Conservation (phyloP, 2,329 filamentous ascomycete genomes). For the Furcasterigmium furcatum region DNA sequence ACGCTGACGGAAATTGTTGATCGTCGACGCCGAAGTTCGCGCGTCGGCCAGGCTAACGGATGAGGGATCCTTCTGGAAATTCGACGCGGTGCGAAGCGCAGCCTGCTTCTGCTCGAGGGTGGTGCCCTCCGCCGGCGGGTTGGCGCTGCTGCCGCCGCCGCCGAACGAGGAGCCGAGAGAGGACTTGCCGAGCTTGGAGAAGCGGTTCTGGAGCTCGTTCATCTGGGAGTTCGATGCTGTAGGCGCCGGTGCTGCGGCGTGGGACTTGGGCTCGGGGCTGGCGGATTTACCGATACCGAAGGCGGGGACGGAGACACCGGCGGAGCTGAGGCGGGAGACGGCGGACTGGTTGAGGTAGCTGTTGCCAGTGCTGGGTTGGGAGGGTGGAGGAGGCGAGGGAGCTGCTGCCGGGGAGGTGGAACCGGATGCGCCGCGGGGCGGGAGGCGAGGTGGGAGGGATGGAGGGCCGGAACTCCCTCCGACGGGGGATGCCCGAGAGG, state of each 20-base stretch:
- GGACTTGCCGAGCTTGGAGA: constrained; percentile 48
- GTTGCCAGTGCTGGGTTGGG: constrained; percentile 28
- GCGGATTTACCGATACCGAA: constrained; percentile 62
- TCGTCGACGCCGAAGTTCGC: constrained; percentile 54
- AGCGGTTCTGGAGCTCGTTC: constrained; percentile 66
- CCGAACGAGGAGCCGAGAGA: constrained; percentile 18
- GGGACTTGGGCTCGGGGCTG: constrained; percentile 14
- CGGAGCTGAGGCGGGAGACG: constrained; percentile 62
- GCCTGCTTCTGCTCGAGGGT: constrained; percentile 64
- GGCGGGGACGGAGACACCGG: constrained; percentile 75
- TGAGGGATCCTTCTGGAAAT: constrained; percentile 58
- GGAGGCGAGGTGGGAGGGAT: constrained; percentile 61
- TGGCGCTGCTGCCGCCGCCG: constrained; percentile 7
- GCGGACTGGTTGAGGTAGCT: constrained; percentile 52
- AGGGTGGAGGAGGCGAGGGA: constrained; percentile 28
- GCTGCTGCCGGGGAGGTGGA: constrained; percentile 10
- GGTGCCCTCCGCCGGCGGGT: constrained; percentile 44
- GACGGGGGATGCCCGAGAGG: constrained; percentile 23
- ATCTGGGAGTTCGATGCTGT: constrained; percentile 43
- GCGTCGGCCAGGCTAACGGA: constrained; percentile 59
- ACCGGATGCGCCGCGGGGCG: constrained; percentile 41
- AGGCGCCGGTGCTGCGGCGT: constrained; percentile 21
- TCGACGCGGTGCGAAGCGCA: constrained; percentile 57
- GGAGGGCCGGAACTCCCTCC: constrained; percentile 16
- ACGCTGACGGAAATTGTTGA: constrained; percentile 66